Percentiles rank a stretch among this genome's conserved stretches.
Evolutionary conservation across 345 rosid genomes (phyloP).

Genomic region (Geranium rotundifolium): DNA sequence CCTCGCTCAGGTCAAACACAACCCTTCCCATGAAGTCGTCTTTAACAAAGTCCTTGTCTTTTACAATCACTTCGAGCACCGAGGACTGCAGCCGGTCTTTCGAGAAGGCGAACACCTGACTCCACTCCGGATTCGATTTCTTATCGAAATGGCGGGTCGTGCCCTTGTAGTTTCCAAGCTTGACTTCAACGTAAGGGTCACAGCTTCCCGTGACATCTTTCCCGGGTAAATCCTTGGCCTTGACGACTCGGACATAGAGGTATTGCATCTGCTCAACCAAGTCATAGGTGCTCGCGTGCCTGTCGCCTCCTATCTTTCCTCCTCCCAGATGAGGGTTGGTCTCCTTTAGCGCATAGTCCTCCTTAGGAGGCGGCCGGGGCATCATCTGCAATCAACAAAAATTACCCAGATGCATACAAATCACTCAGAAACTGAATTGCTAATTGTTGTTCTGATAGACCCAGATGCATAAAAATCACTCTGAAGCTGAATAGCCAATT

Average conservation of each 20-base stretch:
- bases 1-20: slow-evolving; percentile 60
- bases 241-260: slow-evolving; percentile 81
- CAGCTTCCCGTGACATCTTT: slow-evolving; percentile 83
- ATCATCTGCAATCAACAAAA: slow-evolving; percentile 14
- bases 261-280: slow-evolving; percentile 94
- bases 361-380: slow-evolving; percentile 64
- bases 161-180: slow-evolving; percentile 81
- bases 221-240: slow-evolving; percentile 76
- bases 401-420: too few species aligned
- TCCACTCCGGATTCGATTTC: slow-evolving; percentile 81
- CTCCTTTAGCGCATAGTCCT: slow-evolving; percentile 70
- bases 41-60: slow-evolving; percentile 73
- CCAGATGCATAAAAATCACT: too few species aligned
- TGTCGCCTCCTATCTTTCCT: slow-evolving; percentile 59
- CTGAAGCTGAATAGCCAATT: too few species aligned
- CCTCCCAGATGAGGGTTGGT: slow-evolving; percentile 86
- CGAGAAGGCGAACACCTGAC: slow-evolving; percentile 76
- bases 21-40: slow-evolving; percentile 78
- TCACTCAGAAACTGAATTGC: too few species aligned
- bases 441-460: too few species aligned
- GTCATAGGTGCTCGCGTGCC: slow-evolving; percentile 83
- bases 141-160: slow-evolving; percentile 74
- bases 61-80: slow-evolving; percentile 58
- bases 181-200: slow-evolving; percentile 88
- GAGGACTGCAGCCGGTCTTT: slow-evolving; percentile 84